phyloP scores from a whole-genome alignment of 1,284 basidiomycete genomes.

The Coniferiporia weirii region DNA sequence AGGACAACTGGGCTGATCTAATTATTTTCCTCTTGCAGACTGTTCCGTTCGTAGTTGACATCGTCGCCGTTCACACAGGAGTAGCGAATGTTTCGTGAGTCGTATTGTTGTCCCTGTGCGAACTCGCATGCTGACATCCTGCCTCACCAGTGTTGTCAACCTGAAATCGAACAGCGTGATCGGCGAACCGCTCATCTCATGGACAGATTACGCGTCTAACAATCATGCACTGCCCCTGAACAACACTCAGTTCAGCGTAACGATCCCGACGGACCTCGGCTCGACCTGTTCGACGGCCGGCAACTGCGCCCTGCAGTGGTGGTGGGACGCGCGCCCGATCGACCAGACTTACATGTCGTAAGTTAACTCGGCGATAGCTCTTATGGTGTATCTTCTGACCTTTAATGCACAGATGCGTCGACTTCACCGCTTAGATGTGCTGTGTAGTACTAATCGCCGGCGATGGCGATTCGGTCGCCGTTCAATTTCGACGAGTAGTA shows the following conservation, averaged over 20 bases:
- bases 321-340: constrained; percentile 4
- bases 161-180: constrained; percentile 1
- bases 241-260: not conserved
- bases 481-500: too few relatives aligned
- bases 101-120: too few relatives aligned
- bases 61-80: not conserved
- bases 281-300: not conserved
- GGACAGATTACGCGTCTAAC: constrained; percentile 2
- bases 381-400: not conserved
- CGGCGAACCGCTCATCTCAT: not conserved
- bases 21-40: not conserved
- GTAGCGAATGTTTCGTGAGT: constrained; percentile 5
- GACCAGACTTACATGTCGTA: constrained; percentile 5
- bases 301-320: constrained; percentile 4
- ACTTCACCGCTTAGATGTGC: not conserved
- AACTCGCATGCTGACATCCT: not conserved
- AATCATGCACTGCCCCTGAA: not conserved
- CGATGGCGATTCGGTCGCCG: too few relatives aligned
- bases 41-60: not conserved
- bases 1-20: not conserved
- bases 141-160: not conserved
- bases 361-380: not conserved
- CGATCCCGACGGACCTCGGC: not conserved
- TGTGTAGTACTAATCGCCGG: too few relatives aligned
- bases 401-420: not conserved